Conservation (phyloP, 2,329 filamentous ascomycete genomes). For the Calonectria honghensis region DNA sequence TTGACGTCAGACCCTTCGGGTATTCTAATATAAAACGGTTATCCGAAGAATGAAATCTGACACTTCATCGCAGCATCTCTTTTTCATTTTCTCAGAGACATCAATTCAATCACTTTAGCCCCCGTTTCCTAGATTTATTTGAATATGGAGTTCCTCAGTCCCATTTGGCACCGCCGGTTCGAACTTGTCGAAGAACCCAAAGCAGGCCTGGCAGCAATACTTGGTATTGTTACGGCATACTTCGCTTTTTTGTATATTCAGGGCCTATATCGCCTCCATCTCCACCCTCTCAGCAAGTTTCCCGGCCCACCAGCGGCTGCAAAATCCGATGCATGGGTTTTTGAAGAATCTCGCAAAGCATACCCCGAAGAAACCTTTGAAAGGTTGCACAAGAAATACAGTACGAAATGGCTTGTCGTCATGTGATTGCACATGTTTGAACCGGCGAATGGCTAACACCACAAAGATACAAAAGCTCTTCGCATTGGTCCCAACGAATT, state of each 20-base stretch:
- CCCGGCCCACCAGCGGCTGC: constrained; percentile 11
- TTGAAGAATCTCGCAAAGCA: constrained; percentile 3
- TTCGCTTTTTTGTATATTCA: not conserved
- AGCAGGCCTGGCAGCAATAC: not conserved
- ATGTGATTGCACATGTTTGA: not conserved
- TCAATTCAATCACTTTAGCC: not conserved
- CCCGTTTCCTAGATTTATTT: no score
- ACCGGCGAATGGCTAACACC: not conserved
- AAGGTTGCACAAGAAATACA: constrained; percentile 9
- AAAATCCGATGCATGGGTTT: constrained; percentile 1
- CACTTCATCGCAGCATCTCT: not conserved
- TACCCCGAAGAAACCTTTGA: constrained; percentile 10
- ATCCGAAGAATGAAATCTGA: not conserved
- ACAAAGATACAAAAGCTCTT: not conserved
- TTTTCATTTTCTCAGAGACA: not conserved
- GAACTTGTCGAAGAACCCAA: not conserved
- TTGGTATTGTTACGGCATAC: not conserved
- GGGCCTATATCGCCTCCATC: not conserved
- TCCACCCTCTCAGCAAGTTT: constrained; percentile 19
- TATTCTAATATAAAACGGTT: not conserved
- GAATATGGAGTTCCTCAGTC: not conserved
- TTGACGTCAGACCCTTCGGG: not conserved
- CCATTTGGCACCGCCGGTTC: not conserved
- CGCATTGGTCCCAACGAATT: constrained; percentile 4
- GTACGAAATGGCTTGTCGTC: not conserved